phyloP scores from a whole-genome alignment of 306 rosid genomes.

The Cucurbita argyrosperma region DNA sequence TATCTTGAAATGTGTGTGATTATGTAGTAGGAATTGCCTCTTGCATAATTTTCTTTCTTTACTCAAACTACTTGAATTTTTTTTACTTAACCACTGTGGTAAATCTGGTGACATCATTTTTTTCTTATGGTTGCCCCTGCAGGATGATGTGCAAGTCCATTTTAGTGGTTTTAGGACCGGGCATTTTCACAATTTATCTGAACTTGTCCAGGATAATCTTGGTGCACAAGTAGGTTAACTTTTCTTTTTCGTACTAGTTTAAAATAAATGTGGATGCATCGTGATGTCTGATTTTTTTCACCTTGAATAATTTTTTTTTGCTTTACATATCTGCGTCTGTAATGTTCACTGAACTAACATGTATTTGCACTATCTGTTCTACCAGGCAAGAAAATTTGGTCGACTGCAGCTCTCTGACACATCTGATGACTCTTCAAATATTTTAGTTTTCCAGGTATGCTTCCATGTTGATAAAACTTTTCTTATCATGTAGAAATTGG shows the following conservation, averaged over 20 bases:
- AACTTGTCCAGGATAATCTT: constrained; percentile 65
- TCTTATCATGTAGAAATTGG: neutral
- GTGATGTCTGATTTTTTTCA: neutral
- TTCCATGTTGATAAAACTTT: neutral
- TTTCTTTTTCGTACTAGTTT: neutral
- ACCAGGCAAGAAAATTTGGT: constrained; percentile 44
- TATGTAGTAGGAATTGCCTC: neutral
- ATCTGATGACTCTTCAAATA: constrained; percentile 49
- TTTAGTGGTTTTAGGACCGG: constrained; percentile 69
- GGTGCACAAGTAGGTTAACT: constrained; percentile 49
- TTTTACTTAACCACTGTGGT: neutral
- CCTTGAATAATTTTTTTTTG: neutral
- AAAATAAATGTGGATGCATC: neutral
- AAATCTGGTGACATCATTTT: neutral
- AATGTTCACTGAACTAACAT: neutral
- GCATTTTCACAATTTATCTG: constrained; percentile 83
- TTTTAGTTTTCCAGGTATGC: constrained; percentile 70
- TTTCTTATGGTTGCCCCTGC: constrained; percentile 5
- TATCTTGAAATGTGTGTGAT: neutral
- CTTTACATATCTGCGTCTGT: neutral
- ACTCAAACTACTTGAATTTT: neutral
- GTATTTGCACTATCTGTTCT: constrained; percentile 13
- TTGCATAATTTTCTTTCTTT: neutral
- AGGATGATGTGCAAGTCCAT: constrained; percentile 73
- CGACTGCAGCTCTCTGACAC: constrained; percentile 64